Base-by-base conservation (phyloP, 78 protist genomes). In the Cyanophora paradoxa region DNA sequence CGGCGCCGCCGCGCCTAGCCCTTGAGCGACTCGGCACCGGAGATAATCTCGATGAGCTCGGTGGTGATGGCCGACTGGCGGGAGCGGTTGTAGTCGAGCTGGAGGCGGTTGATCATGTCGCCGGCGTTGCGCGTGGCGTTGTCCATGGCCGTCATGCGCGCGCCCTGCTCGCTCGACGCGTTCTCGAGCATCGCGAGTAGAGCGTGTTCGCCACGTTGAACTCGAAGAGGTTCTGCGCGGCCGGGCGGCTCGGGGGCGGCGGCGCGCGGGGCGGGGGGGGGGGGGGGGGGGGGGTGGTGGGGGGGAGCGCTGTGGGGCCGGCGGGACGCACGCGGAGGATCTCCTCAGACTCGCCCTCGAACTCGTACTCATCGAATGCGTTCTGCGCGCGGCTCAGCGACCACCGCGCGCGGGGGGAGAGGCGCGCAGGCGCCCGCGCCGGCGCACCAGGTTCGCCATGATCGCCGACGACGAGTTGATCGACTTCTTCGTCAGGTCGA, bases 131-230 rank as follows among this genome's bases (percentile, higher is more conserved):
- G 41, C 37, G 73, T 46, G 28, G 73, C 73, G 58, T 46, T 46
- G 33, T 67, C 73, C 73, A 67, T 67, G 26, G 73, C 73, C 73
- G 61, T 14, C 61, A 56, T 22, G 61, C 61, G n/a, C 13, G 61
- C 61, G 13, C 61, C 5, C 61, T 56, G 14, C 61, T 56, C n/a
- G 14, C 61, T 5, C 14, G 61, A 5, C 5, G 61, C 61, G 14
- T 24, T 56, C 61, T 22, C 61, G n/a, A 44, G 52, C 52, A 44
- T 44, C n/a, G 52, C 10, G 52, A 16, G 10, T 10, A 44, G 13
- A 44, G 13, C n/a, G n/a, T 44, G 52, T n/a, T n/a, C n/a, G n/a
- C n/a, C 62, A 56, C 62, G 34, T 56, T 56, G 62, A 31, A 13
- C 4, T n/a, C 62, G 33, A 56, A 31, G 30, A 19, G 24, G 68